Percentiles rank a stretch among this genome's conserved stretches.
Conservation (phyloP, 2,329 filamentous ascomycete genomes). For the Macroventuria anomochaeta region DNA sequence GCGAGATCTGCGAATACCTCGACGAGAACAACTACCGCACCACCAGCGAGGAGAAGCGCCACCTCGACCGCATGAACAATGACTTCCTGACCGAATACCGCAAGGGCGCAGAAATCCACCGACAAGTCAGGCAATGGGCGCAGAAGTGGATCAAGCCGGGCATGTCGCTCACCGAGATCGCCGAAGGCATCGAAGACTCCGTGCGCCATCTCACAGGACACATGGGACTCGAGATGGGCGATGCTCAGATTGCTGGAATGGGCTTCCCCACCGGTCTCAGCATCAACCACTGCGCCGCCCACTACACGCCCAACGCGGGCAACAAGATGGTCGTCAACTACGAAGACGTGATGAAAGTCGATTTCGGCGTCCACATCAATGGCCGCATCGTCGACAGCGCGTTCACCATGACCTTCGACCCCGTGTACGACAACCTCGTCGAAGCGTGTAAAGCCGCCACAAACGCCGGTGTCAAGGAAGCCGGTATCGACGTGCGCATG, state of each 20-base stretch:
- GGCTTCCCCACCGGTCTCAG: slow-evolving; percentile 86
- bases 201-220: slow-evolving; percentile 80
- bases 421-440: slow-evolving; percentile 71
- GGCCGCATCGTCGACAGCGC: slow-evolving; percentile 75
- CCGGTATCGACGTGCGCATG: slow-evolving; percentile 89
- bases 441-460: slow-evolving; percentile 72
- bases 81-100: slow-evolving; percentile 83
- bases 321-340: slow-evolving; percentile 75
- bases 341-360: slow-evolving; percentile 75
- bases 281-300: slow-evolving; percentile 83
- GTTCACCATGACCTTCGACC: slow-evolving; percentile 72
- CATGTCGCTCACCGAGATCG: slow-evolving; percentile 79
- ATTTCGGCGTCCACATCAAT: slow-evolving; percentile 75
- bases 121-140: slow-evolving; percentile 84
- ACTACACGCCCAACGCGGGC: slow-evolving; percentile 86
- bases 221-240: slow-evolving; percentile 76
- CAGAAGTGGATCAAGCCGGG: slow-evolving; percentile 82
- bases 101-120: slow-evolving; percentile 85
- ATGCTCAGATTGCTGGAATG: slow-evolving; percentile 79
- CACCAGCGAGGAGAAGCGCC: slow-evolving; percentile 82
- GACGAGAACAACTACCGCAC: slow-evolving; percentile 81
- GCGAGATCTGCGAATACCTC: slow-evolving; percentile 78
- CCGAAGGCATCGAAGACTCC: slow-evolving; percentile 84
- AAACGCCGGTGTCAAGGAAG: slow-evolving; percentile 81
- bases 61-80: slow-evolving; percentile 79